A percentile compares a stretch with the other conserved stretches of the same genome.
phyloP scores from a whole-genome alignment of 306 rosid species.

The Ceratonia siliqua region DNA sequence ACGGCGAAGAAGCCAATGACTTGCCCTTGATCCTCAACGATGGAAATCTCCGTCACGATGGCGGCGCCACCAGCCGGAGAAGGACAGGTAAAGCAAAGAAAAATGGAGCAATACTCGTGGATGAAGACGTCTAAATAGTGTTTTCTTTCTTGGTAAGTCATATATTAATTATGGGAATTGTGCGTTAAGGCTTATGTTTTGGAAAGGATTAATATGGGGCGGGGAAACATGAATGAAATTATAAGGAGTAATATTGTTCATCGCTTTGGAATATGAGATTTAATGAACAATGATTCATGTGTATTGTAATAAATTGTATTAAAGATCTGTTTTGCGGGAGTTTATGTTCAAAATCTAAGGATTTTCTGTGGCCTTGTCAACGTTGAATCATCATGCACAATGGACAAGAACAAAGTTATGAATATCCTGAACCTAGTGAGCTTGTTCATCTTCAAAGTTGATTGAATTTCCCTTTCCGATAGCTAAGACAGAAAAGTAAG shows the following conservation, averaged over 20 bases:
- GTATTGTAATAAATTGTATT: conserved; percentile 11
- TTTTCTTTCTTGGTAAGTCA: conserved; percentile 43
- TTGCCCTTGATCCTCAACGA: conserved; percentile 70
- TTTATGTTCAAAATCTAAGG: too few relatives aligned
- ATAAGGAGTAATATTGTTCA: conserved; percentile 14
- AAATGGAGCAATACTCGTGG: conserved; percentile 19
- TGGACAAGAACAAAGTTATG: too few relatives aligned
- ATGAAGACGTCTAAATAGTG: conserved; percentile 10
- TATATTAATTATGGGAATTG: conserved; percentile 11
- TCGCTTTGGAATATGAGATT: conserved; percentile 29
- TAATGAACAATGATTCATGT: conserved; percentile 9
- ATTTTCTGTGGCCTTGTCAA: too few relatives aligned
- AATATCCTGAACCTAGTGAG: too few relatives aligned
- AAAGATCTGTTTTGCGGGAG: not conserved
- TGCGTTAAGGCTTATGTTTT: conserved; percentile 38
- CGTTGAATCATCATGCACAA: too few relatives aligned
- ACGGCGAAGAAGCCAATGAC: conserved; percentile 60
- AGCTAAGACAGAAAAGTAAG: not conserved
- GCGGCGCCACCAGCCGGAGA: conserved; percentile 45
- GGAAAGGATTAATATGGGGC: conserved; percentile 15
- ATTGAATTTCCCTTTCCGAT: not conserved
- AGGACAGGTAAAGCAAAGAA: conserved; percentile 59
- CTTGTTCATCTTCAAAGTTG: not conserved
- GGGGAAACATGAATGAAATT: conserved; percentile 14
- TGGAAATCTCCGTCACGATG: conserved; percentile 55